Base-by-base conservation (phyloP, 768 basidiomycete species). In the Chalciporus pseudorubinellus region DNA sequence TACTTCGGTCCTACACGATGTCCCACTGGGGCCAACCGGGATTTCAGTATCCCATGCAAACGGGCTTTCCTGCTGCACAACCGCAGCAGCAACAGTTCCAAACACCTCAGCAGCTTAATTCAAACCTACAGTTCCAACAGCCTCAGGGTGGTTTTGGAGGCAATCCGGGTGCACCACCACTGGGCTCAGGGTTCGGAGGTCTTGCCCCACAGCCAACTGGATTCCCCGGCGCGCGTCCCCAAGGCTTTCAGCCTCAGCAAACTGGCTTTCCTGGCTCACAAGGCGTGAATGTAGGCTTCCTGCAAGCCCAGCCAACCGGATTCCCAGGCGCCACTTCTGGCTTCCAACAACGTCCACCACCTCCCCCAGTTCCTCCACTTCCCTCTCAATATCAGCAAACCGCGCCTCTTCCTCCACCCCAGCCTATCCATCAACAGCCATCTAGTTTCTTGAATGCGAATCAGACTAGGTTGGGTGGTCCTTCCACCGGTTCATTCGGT, bases 21-120 rank as follows among this genome's bases (percentile, higher is more conserved):
- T 81, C 87, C 61, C 87, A 89, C 70, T 91, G 89, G 87, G 77
- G 76, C 46, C 85, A 84, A 67, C 79, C 77, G 20, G 81, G 82
- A 31, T 85, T 74, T 62, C 87, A 90, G 70, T 85, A 87, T 63
- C 84, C 89, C 28, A 73, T 84, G 67, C 87, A 87, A 58, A 87
- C 88, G 3, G 88, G 86, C 13, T 85, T 79, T 67, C 78, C 72
- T 52, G 64, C 62, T 45, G 62, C 60, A 50, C 77, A 77, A 58
- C 76, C 74, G 24, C 81, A 81, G 53, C 77, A 81, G 51, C 77
- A 75, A 58, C 71, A 66, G 14, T 72, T 75, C 50, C 73, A 74
- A 36, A 68, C 65, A 10, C 55, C 50, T 4, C 75, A 72, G 50
- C 64, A 61, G 13, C 21, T 51, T 19, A 71, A 72, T 44, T 65